Percentiles rank a stretch among this genome's conserved stretches.
These are phyloP conservation scores for Aspergillus fischeri DNA, from an alignment of 2,329 filamentous ascomycete genomes.

Conservation along the genomic window DNA sequence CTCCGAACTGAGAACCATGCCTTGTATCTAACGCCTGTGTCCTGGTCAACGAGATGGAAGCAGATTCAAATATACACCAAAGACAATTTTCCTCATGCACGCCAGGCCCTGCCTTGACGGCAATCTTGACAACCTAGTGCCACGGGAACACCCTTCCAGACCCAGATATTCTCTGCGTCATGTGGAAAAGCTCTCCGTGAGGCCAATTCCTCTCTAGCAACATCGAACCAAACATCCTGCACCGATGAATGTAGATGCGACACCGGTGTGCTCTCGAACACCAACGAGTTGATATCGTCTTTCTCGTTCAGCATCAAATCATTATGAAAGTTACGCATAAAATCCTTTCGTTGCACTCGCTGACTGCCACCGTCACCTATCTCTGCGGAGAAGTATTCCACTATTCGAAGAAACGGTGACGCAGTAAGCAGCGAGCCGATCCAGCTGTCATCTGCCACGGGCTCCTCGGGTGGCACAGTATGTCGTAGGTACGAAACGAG, in stretches of 20 bases:
- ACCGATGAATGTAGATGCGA: constrained; percentile 30
- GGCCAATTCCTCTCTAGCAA: constrained; percentile 29
- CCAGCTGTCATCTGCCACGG: constrained; percentile 33
- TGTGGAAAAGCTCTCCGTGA: constrained; percentile 29
- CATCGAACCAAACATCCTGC: constrained; percentile 40
- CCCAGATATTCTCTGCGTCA: constrained; percentile 29
- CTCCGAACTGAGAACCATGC: neutral
- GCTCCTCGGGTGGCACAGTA: constrained; percentile 33
- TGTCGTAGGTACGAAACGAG: constrained; percentile 37
- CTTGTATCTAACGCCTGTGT: neutral
- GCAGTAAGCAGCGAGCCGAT: constrained; percentile 39
- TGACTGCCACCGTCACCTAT: constrained; percentile 40
- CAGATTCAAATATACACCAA: neutral
- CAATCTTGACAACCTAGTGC: constrained; percentile 36
- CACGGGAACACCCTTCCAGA: constrained; percentile 33
- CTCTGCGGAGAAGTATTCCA: constrained; percentile 42
- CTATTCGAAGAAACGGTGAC: constrained; percentile 36
- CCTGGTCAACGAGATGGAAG: neutral
- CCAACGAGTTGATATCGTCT: constrained; percentile 34
- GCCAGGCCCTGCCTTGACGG: constrained; percentile 26
- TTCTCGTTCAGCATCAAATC: constrained; percentile 35
- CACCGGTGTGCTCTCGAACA: constrained; percentile 31
- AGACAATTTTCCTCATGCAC: constrained; percentile 19
- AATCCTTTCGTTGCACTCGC: constrained; percentile 38
- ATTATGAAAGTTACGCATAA: constrained; percentile 42